A percentile compares a stretch with the other conserved stretches of the same genome.
These are phyloP conservation scores for Leavenworthia alabamica DNA, from an alignment of 345 rosid genomes.

Conservation along the genomic window DNA sequence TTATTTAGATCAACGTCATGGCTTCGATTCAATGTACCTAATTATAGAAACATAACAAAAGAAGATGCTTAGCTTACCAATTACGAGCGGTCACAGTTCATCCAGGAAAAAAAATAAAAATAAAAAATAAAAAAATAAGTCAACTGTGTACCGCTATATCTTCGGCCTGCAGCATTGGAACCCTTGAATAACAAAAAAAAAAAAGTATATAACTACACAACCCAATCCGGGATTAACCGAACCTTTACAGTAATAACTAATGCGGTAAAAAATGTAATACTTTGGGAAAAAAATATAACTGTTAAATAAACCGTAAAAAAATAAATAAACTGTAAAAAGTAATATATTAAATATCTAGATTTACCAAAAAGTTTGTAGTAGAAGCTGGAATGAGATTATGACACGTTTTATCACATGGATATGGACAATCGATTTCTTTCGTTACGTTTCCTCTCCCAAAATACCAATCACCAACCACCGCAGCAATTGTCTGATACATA, in stretches of 20 bases:
- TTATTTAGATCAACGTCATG: background rate
- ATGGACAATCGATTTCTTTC: conserved; percentile 62
- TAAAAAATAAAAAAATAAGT: background rate
- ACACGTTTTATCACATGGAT: conserved; percentile 74
- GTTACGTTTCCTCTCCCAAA: conserved; percentile 40
- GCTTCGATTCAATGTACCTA: conserved; percentile 11
- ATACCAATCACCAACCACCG: conserved; percentile 92
- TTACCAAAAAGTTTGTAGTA: conserved; percentile 25
- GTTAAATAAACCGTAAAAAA: background rate
- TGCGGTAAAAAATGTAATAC: background rate
- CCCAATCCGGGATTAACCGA: background rate
- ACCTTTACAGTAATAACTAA: conserved; percentile 1
- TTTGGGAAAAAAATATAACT: background rate
- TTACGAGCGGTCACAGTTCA: background rate
- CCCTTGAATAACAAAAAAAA: conserved; percentile 15
- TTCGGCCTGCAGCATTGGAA: conserved; percentile 1
- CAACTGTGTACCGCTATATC: conserved; percentile 17
- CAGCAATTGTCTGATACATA: conserved; percentile 60
- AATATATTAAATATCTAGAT: background rate
- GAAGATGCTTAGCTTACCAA: too few relatives aligned
- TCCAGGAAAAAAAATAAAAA: background rate
- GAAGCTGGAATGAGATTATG: conserved; percentile 53
- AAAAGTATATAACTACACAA: conserved; percentile 1
- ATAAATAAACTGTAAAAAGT: background rate
- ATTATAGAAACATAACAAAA: background rate